A percentile compares a stretch with the other conserved stretches of the same genome.
These are phyloP conservation scores for Vanrija humicola DNA, from an alignment of 1,284 basidiomycete genomes.

Conservation along the genomic window DNA sequence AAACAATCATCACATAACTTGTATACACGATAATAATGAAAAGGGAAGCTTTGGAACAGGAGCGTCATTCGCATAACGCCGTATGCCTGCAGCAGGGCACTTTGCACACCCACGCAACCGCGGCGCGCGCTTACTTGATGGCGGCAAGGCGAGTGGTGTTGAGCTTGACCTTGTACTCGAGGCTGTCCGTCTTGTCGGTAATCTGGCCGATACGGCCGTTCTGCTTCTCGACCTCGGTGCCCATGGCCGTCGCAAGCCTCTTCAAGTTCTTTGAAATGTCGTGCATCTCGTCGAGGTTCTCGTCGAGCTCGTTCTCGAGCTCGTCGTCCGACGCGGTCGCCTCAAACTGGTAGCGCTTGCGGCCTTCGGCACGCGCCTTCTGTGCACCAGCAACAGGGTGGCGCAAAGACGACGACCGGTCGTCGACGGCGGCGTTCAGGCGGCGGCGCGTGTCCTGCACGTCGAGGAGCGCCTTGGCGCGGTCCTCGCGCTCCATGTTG, in stretches of 20 bases:
- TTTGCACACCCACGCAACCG: neutral
- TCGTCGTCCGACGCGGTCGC: conserved; percentile 94
- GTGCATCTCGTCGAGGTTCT: conserved; percentile 84
- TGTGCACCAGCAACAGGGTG: neutral
- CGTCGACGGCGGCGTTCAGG: conserved; percentile 68
- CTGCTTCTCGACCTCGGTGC: conserved; percentile 48
- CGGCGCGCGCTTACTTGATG: conserved; percentile 30
- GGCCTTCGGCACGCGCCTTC: conserved; percentile 9
- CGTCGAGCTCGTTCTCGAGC: conserved; percentile 70
- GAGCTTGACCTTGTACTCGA: conserved; percentile 47
- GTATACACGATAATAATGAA: too few relatives aligned
- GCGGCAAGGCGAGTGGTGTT: conserved; percentile 47
- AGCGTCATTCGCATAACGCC: too few relatives aligned
- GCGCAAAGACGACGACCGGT: neutral
- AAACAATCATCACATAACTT: too few relatives aligned
- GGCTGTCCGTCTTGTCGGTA: conserved; percentile 50
- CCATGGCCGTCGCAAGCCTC: conserved; percentile 66
- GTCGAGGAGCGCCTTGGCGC: conserved; percentile 79
- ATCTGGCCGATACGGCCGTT: conserved; percentile 46
- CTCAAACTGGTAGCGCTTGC: conserved; percentile 81
- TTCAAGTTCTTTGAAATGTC: conserved; percentile 79
- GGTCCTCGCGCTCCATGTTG: conserved; percentile 79
- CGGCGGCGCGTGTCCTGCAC: conserved; percentile 82
- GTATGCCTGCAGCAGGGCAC: too few relatives aligned
- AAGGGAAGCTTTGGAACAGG: too few relatives aligned